Base-by-base conservation (phyloP, 768 basidiomycete species). In the Lactifluus rugatus region DNA sequence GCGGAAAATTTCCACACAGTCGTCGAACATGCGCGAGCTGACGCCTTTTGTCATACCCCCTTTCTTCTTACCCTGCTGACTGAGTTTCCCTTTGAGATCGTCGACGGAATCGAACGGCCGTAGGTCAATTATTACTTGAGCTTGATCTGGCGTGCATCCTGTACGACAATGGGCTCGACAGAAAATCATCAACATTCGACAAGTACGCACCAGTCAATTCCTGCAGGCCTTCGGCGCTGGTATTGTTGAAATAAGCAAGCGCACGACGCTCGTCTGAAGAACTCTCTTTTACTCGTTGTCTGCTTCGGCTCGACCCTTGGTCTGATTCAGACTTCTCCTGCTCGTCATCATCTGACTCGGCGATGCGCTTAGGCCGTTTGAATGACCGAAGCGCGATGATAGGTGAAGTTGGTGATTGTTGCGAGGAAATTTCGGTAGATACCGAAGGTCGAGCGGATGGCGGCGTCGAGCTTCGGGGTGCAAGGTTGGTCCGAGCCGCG, bases 21-120 rank as follows among this genome's bases (percentile, higher is more conserved):
- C 92, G 66, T 95, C 92, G 68, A 98, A 91, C 70, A 98, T 78
- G 56, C 87, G 83, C 59, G 89, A 79, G 61, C 92, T 93, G 66
- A 99, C 84, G 21, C 95, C 94, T 4, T 75, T 78, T 9, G 85
- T 82, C 9, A 85, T 84, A 2, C 83, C 81, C 67, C 91, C 93
- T 75, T 90, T 94, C 75, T 84, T 89, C n/a, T 84, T 87, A 46
- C 59, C 54, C 23, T 60, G 59, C 70, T 89, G 86, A 32, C 82
- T 80, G 9, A 98, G 78, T 70, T 88, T 94, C 45, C 67, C 68
- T 47, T 81, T 83, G 48, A 95, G 74, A 57, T 93, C 89, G 28
- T 85, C 83, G 36, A 86, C 77, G 13, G 82, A 81, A n/a, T 69
- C 67, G 70, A 90, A 99, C 0, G 93, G 93, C 48, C 95, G 83